Percentiles rank a stretch among this genome's conserved stretches.
phyloP scores from a whole-genome alignment of 78 protist species.

The Goniomonas avonlea region DNA sequence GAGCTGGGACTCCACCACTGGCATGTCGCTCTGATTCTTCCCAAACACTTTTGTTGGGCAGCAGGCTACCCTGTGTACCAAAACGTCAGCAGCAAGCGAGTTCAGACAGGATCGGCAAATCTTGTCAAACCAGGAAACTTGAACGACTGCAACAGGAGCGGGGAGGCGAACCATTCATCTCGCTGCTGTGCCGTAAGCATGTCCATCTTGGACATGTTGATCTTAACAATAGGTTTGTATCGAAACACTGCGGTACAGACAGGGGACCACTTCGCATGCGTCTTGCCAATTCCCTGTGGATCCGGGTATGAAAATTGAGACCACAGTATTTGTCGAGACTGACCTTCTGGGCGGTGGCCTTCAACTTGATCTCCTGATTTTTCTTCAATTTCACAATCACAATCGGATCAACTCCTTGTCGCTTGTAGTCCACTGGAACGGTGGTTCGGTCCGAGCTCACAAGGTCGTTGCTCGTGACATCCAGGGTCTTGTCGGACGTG shows the following conservation, averaged over 20 bases:
- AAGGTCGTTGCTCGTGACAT: slow-evolving; percentile 28
- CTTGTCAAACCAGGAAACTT: not conserved
- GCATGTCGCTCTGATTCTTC: not conserved
- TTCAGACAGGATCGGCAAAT: too few relatives aligned
- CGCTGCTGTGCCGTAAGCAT: not conserved
- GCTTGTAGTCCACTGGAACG: not conserved
- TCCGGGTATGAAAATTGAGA: not conserved
- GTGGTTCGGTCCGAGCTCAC: not conserved
- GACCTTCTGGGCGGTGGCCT: slow-evolving; percentile 24
- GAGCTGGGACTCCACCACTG: not conserved
- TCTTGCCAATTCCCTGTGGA: slow-evolving; percentile 75
- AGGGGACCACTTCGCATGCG: slow-evolving; percentile 83
- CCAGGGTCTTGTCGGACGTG: not conserved
- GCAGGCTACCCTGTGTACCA: not conserved
- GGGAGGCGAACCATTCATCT: not conserved
- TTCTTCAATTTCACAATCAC: slow-evolving; percentile 57
- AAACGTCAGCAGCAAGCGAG: too few relatives aligned
- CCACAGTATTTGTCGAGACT: not conserved
- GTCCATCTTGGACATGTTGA: not conserved
- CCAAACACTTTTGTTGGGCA: not conserved
- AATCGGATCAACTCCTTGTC: slow-evolving; percentile 35
- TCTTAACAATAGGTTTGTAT: slow-evolving; percentile 57
- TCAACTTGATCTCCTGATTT: slow-evolving; percentile 56
- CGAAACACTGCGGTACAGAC: slow-evolving; percentile 59
- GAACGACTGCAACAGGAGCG: too few relatives aligned